Conservation (phyloP, 495 filamentous ascomycete species). For the Penicillium canariense region DNA sequence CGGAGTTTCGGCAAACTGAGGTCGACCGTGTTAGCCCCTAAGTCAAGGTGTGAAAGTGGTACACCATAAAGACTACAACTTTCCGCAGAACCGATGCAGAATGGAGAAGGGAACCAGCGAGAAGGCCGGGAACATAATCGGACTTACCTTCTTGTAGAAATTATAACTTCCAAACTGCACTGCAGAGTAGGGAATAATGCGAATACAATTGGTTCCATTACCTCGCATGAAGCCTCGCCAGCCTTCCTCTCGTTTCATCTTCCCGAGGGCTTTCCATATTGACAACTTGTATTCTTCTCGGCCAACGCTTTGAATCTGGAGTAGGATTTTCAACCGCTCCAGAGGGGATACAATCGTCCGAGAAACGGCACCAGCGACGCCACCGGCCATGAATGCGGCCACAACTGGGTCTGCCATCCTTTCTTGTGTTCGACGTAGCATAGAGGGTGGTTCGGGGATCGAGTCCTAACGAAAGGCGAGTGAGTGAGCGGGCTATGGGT, state of each 20-base stretch:
- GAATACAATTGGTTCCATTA: conserved; percentile 96
- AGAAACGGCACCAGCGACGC: conserved; percentile 94
- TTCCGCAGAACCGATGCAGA: no score
- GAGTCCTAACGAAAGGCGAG: conserved; percentile 7
- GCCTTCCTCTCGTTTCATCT: conserved; percentile 96
- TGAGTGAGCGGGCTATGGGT: not conserved
- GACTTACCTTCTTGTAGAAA: conserved; percentile 86
- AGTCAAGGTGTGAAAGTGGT: no score
- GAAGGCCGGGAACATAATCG: not conserved
- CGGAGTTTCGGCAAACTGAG: conserved; percentile 76
- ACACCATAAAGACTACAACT: no score
- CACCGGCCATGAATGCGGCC: conserved; percentile 93
- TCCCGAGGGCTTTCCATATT: conserved; percentile 79
- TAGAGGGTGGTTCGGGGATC: conserved; percentile 8
- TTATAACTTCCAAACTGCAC: conserved; percentile 98
- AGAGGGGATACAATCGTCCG: conserved; percentile 94
- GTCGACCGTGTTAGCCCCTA: not conserved
- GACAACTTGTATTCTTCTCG: conserved; percentile 88
- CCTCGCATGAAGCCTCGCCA: conserved; percentile 96
- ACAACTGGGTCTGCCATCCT: conserved; percentile 65
- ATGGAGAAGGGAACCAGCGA: conserved; percentile 3
- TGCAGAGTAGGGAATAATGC: conserved; percentile 95
- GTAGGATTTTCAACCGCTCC: conserved; percentile 94
- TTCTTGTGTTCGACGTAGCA: conserved; percentile 19
- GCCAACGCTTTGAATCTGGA: conserved; percentile 91